Evolutionary conservation across 2,329 filamentous ascomycete species (phyloP), one percentile per base, ranked within the genome.

Genomic region (Hypoxylon sp.): DNA sequence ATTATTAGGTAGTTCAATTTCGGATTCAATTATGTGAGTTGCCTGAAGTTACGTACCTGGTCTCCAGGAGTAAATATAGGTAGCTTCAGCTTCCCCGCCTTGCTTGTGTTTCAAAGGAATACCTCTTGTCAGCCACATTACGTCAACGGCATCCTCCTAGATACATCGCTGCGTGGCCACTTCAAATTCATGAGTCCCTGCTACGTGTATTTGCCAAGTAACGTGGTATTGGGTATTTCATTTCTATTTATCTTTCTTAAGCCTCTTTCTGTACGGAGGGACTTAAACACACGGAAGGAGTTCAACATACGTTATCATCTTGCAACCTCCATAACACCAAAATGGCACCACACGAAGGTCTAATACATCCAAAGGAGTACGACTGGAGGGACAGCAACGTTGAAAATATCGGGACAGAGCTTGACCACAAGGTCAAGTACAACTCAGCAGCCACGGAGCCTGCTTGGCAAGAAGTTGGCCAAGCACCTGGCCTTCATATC

Each of bases 311-410:
- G 13, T 10, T 21, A 43, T 30, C 17, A 28, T 36, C 19, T 17
- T 13, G 56, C 28, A 52, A 59, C 14, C 5, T 10, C 48, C 25
- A 25, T 48, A 46, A 36, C 45, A 56, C 30, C 55, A 80, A 73
- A 25, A 91, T 91, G 89, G 79, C 88, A 50, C 89, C 89, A 4
- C 82, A 88, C 73, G 79, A 88, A 74, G 89, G 88, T 46, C 81
- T 91, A 43, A 85, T 90, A 7, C 89, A 91, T 73, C 82, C 79
- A 25, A 87, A 88, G 73, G 84, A 90, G 75, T 90, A 91, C 75
- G 87, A 91, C 76, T 86, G 91, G 80, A 86, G 89, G 72, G 88
- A 91, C 76, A 89, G 86, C 80, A 91, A 91, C 74, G 87, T 91
- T 61, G 88, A 89, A 78, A 82, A 91, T 60, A 87, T 91, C 63